Base-by-base conservation (phyloP, 352 stramenopile genomes). In the Globisporangium rhizosaccharum region DNA sequence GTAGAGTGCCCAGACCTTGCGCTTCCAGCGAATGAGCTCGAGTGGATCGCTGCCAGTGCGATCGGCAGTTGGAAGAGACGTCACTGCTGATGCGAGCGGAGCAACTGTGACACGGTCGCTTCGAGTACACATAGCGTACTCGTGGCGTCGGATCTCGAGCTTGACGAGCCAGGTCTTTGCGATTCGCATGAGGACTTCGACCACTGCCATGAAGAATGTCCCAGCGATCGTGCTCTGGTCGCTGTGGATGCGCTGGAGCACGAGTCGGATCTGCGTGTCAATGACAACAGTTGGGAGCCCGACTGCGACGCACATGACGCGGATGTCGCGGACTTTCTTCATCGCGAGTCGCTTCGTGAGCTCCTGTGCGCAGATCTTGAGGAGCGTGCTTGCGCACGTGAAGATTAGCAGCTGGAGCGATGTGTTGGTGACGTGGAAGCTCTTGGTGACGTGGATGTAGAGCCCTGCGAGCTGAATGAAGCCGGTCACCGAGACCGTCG, bases 351-450 rank as follows among this genome's bases (percentile, higher is more conserved):
- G 25, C 26, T 72, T 76, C 15, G 61, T 61, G 20, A 52, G 11
- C 53, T 84, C 74, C 42, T 84, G 72, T 2, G 71, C 44, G 7
- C 55, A 17, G 3, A 84, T 23, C 28, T 81, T 81, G 11, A 69
- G 46, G 14, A 59, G 28, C 15, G 66, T 66, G n/a, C 71, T 81
- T 26, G 57, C 68, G 8, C 30, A 11, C 12, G 44, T 76, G 63
- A 50, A 79, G 6, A 26, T 9, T 5, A 48, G 12, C 3, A 20
- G n/a, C 0, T 48, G 2, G 17, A 48, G 44, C n/a, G 17, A 5
- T 18, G 44, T 25, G 7, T 15, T 18, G 1, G 7, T 18, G n/a
- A 25, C 15, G 15, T 23, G 14, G 44, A 48, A 48, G 44, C 17
- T 0, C n/a, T 23, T 20, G 17, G 15, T 48, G 7, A 25, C 1